These are phyloP conservation scores for Rubus parviflorus DNA, from an alignment of 306 rosid genomes.

Conservation along the genomic window DNA sequence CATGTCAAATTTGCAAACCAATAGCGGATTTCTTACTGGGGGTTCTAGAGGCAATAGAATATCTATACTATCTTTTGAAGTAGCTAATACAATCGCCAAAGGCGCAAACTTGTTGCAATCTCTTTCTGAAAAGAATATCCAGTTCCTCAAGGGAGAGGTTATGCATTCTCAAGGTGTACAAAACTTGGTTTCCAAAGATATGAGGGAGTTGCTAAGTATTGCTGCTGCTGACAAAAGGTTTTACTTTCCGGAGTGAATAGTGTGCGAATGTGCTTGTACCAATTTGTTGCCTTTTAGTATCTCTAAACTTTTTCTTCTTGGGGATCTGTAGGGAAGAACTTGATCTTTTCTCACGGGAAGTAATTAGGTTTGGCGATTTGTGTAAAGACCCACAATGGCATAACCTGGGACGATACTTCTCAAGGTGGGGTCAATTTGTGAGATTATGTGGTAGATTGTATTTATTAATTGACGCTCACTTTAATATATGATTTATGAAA, in stretches of 20 bases:
- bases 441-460: conserved; percentile 12
- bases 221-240: conserved; percentile 96
- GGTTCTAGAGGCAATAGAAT: conserved; percentile 59
- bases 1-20: conserved; percentile 56
- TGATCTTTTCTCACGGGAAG: conserved; percentile 64
- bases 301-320: conserved; percentile 23
- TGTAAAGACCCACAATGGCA: conserved; percentile 97
- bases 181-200: conserved; percentile 63
- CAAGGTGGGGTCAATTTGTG: conserved; percentile 43
- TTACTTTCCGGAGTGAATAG: conserved; percentile 26
- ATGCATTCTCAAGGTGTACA: conserved; percentile 66
- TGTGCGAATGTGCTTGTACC: conserved; percentile 20
- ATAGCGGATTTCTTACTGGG: conserved; percentile 47
- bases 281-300: conserved; percentile 6
- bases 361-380: conserved; percentile 76
- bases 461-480: conserved; percentile 9
- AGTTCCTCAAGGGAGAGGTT: conserved; percentile 63
- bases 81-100: conserved; percentile 86
- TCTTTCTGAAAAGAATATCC: conserved; percentile 70
- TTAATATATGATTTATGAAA: conserved; percentile 26
- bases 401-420: conserved; percentile 69
- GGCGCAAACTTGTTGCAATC: conserved; percentile 67
- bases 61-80: conserved; percentile 90
- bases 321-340: conserved; percentile 67
- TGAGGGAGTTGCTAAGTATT: conserved; percentile 62